Conservation (phyloP, 345 rosid genomes). For the Ceriops tagal region DNA sequence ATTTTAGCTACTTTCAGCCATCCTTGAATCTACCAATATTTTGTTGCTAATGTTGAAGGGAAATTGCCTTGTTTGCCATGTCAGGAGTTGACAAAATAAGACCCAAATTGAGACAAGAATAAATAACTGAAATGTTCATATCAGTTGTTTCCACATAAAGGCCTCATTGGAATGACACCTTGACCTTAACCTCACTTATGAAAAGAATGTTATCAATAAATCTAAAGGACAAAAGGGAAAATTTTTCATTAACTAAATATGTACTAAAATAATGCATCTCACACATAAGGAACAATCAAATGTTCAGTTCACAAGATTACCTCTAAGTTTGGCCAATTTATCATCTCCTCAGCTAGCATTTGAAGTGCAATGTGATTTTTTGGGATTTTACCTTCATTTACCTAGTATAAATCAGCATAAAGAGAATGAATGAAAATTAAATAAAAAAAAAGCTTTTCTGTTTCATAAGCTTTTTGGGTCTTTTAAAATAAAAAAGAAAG, state of each 20-base stretch:
- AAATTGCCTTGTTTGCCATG: too few relatives aligned
- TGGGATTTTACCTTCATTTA: slow-evolving; percentile 80
- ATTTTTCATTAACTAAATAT: neutral
- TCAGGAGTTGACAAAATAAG: too few relatives aligned
- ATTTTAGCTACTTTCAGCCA: too few relatives aligned
- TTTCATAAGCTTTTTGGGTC: neutral
- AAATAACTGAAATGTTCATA: too few relatives aligned
- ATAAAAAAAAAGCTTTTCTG: neutral
- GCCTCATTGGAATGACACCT: too few relatives aligned
- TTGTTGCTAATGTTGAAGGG: too few relatives aligned
- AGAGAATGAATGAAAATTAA: neutral
- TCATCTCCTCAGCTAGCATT: slow-evolving; percentile 82
- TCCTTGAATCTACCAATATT: too few relatives aligned
- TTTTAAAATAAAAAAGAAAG: neutral
- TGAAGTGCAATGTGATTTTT: slow-evolving; percentile 60
- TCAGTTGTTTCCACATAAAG: too few relatives aligned
- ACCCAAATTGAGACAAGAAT: too few relatives aligned
- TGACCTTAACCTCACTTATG: too few relatives aligned
- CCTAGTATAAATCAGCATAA: slow-evolving; percentile 39
- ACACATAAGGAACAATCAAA: neutral
- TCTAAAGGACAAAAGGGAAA: too few relatives aligned
- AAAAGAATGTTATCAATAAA: too few relatives aligned
- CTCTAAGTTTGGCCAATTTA: slow-evolving; percentile 91
- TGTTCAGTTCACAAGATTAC: slow-evolving; percentile 31
- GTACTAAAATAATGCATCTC: neutral